Conservation (phyloP, 148 eudicot genomes). For the Rhododendron kiyosumense region DNA sequence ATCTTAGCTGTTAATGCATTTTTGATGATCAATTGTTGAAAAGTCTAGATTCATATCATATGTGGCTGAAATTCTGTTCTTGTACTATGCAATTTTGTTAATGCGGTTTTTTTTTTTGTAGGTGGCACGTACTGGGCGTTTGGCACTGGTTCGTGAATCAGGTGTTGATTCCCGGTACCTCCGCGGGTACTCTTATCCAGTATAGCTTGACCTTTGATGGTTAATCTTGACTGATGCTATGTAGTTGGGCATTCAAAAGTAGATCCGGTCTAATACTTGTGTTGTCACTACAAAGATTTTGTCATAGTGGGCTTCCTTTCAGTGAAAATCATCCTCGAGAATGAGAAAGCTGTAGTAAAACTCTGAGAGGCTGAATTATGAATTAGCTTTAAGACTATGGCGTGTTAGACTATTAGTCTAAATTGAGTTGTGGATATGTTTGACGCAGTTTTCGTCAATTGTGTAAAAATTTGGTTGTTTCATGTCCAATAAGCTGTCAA, state of each 20-base stretch:
- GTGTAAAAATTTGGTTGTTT: background rate
- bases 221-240: background rate
- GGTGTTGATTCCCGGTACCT: conserved; percentile 87
- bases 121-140: conserved; percentile 70
- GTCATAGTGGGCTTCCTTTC: background rate
- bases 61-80: background rate
- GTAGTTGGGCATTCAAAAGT: background rate
- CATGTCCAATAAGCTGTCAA: background rate
- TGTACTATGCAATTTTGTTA: background rate
- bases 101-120: conserved; percentile 12
- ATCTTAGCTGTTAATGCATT: background rate
- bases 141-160: conserved; percentile 75
- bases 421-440: background rate
- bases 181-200: conserved; percentile 74
- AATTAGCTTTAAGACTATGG: background rate
- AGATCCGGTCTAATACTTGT: background rate
- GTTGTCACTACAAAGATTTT: background rate
- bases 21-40: background rate
- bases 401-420: background rate
- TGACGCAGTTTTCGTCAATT: background rate
- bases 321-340: background rate
- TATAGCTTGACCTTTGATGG: conserved; percentile 18
- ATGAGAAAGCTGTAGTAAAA: background rate
- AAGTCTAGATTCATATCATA: background rate
- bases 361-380: background rate